Evolutionary conservation across 129 eudicot species (phyloP).

Genomic region (Pulicaria dysenterica): DNA sequence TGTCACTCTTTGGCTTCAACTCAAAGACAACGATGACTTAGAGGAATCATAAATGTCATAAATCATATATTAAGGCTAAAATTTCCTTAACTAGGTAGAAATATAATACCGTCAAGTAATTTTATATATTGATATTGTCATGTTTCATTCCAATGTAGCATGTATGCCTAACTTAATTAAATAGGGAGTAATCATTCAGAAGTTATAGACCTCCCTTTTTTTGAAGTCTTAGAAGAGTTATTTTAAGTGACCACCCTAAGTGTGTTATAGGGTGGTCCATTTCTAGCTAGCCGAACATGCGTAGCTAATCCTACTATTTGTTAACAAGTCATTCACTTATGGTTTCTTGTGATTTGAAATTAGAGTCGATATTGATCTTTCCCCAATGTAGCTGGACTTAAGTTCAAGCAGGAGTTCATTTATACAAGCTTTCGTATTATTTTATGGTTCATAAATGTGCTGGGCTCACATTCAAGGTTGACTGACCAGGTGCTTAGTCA

Average conservation of each 20-base stretch:
- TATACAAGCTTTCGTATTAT: constrained; percentile 19
- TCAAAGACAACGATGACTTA: constrained; percentile 44
- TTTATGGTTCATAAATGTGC: constrained; percentile 25
- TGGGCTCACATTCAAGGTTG: constrained; percentile 35
- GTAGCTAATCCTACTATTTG: constrained; percentile 10
- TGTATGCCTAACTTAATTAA: constrained; percentile 37
- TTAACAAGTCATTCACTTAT: constrained; percentile 5
- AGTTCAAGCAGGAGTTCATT: constrained; percentile 20
- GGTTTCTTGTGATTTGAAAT: constrained; percentile 27
- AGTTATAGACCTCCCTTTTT: constrained; percentile 20
- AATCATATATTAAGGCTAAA: constrained; percentile 11
- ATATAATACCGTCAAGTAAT: constrained; percentile 6
- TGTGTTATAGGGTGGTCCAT: constrained; percentile 36
- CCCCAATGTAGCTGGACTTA: constrained; percentile 37
- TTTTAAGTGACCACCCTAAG: constrained; percentile 14
- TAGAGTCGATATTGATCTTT: constrained; percentile 23
- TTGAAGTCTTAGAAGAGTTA: background rate
- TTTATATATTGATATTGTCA: background rate
- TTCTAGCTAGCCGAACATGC: constrained; percentile 19
- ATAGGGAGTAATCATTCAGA: constrained; percentile 33
- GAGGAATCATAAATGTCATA: constrained; percentile 42
- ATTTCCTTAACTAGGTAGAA: constrained; percentile 6
- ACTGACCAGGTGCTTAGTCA: constrained; percentile 31
- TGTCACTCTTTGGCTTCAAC: constrained; percentile 48
- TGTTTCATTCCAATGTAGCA: background rate